Conservation (phyloP, 192 early-diverging fungal genomes). For the Podila epicladia region DNA sequence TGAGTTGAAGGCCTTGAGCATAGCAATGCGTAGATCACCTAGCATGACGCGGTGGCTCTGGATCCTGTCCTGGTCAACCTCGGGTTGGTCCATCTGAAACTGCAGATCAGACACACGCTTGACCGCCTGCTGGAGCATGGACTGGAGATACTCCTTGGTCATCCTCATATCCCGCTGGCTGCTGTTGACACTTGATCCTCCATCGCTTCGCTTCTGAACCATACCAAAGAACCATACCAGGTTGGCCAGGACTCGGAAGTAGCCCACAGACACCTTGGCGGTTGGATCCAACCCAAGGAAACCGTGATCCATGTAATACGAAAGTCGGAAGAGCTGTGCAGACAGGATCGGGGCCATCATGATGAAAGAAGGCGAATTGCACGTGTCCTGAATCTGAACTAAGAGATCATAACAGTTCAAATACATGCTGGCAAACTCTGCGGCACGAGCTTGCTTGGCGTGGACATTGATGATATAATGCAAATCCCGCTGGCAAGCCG, state of each 20-base stretch:
- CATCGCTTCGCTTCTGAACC: constrained; percentile 43
- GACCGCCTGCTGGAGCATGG: constrained; percentile 52
- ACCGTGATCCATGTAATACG: constrained; percentile 61
- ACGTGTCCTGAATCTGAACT: constrained; percentile 46
- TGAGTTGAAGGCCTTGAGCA: constrained; percentile 39
- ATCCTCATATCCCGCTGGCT: constrained; percentile 14
- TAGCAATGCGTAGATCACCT: constrained; percentile 41
- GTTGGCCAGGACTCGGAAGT: constrained; percentile 62
- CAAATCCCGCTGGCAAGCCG: constrained; percentile 49
- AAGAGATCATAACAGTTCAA: constrained; percentile 58
- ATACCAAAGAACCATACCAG: constrained; percentile 62
- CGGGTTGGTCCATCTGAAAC: constrained; percentile 35
- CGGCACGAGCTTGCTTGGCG: constrained; percentile 39
- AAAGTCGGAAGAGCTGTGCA: constrained; percentile 50
- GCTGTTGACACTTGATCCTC: not conserved
- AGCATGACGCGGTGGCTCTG: constrained; percentile 19
- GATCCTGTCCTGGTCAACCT: constrained; percentile 20
- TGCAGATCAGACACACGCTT: constrained; percentile 49
- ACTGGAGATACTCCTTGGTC: constrained; percentile 43
- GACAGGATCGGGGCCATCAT: constrained; percentile 50
- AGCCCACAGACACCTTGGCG: constrained; percentile 51
- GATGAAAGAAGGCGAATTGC: constrained; percentile 44
- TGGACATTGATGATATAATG: constrained; percentile 55
- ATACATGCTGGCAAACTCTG: constrained; percentile 61
- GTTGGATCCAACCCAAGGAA: constrained; percentile 57